Percentiles rank a stretch among this genome's conserved stretches.
These are phyloP conservation scores for Schizothecium vesticola DNA, from an alignment of 495 filamentous ascomycete species.

Conservation along the genomic window DNA sequence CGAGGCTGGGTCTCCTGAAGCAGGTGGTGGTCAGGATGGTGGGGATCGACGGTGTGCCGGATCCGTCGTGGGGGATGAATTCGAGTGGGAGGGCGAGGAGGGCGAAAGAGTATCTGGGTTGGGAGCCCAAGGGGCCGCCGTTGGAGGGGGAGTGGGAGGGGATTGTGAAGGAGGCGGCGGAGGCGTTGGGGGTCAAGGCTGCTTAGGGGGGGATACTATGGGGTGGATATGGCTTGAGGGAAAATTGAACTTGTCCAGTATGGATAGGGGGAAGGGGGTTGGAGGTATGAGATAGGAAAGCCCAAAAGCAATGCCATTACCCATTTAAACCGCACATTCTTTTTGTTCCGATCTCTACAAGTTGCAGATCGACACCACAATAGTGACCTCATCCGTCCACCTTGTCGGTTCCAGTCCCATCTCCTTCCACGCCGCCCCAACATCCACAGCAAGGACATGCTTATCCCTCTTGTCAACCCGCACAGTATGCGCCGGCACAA, in stretches of 20 bases:
- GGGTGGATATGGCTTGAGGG: neutral
- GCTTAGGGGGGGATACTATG: neutral
- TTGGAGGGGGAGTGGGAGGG: conserved; percentile 49
- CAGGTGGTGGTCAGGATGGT: conserved; percentile 47
- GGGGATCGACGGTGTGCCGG: conserved; percentile 28
- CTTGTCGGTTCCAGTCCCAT: conserved; percentile 66
- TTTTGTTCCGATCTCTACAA: neutral
- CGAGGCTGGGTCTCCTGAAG: conserved; percentile 58
- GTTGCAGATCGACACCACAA: neutral
- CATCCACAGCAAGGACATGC: conserved; percentile 70
- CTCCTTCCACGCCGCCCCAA: conserved; percentile 71
- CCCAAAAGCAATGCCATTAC: no score
- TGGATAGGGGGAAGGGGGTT: neutral
- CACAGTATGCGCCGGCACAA: conserved; percentile 64
- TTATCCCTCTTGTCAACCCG: conserved; percentile 46
- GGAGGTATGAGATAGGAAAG: no score
- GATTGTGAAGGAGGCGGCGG: conserved; percentile 48
- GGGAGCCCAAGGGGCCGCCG: conserved; percentile 46
- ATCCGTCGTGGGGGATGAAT: conserved; percentile 52
- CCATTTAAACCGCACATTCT: neutral
- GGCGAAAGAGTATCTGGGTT: conserved; percentile 56
- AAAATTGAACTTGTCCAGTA: neutral
- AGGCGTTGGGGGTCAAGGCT: conserved; percentile 28
- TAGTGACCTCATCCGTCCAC: conserved; percentile 75
- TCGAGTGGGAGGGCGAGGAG: conserved; percentile 52